phyloP scores from a whole-genome alignment of 345 rosid species.

The Citrus unshiu region DNA sequence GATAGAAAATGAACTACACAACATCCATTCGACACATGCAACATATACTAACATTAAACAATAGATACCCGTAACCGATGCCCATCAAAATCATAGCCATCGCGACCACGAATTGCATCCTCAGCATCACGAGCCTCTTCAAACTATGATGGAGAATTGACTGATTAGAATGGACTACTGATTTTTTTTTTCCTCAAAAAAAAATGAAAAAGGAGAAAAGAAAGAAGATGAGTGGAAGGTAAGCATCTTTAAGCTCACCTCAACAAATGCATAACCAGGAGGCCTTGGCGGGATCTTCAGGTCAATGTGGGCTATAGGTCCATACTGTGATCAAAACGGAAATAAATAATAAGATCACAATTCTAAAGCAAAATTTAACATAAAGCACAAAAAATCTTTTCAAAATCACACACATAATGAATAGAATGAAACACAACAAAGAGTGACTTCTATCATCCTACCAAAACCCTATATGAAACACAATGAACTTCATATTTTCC shows the following conservation, averaged over 20 bases:
- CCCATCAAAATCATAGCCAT: conserved; percentile 97
- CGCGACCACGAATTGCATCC: conserved; percentile 93
- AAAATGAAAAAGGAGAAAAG: neutral
- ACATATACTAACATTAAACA: neutral
- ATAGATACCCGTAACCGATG: conserved; percentile 67
- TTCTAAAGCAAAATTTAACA: neutral
- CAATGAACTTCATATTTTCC: neutral
- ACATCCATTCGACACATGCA: neutral
- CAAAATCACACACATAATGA: neutral
- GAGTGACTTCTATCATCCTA: neutral
- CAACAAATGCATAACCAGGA: conserved; percentile 99
- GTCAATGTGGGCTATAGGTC: conserved; percentile 81
- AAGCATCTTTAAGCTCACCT: conserved; percentile 38
- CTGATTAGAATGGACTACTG: neutral
- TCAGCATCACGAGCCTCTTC: conserved; percentile 97
- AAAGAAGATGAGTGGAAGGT: neutral
- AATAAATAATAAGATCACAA: neutral
- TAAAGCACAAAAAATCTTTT: neutral
- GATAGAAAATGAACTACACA: neutral
- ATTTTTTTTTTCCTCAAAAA: neutral
- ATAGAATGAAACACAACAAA: neutral
- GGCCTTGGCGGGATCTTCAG: conserved; percentile 98
- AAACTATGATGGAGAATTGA: conserved; percentile 40
- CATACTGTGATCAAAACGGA: conserved; percentile 60
- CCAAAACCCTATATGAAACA: neutral